phyloP scores from a whole-genome alignment of 2,329 filamentous ascomycete genomes.

The Neofusicoccum cordaticola region DNA sequence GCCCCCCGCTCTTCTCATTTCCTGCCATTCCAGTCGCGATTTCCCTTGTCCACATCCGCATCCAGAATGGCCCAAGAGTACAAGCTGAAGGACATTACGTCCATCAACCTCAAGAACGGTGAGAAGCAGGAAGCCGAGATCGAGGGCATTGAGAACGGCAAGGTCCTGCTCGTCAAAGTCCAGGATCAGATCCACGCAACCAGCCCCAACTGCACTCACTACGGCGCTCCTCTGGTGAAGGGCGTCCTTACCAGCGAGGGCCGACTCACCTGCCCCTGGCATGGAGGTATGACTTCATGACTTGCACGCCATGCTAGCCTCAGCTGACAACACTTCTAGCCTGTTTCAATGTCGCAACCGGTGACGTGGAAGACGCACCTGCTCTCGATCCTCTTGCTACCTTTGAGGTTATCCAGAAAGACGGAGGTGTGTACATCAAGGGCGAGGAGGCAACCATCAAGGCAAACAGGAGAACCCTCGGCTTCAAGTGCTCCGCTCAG shows the following conservation, averaged over 20 bases:
- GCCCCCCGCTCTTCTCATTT: background rate
- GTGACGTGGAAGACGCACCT: conserved; percentile 93
- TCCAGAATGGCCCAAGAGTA: conserved; percentile 37
- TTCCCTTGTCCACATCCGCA: conserved; percentile 1
- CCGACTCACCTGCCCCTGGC: conserved; percentile 90
- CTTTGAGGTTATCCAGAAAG: conserved; percentile 77
- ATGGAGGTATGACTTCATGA: conserved; percentile 65
- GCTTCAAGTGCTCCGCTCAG: conserved; percentile 65
- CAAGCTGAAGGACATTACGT: conserved; percentile 71
- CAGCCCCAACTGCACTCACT: conserved; percentile 83
- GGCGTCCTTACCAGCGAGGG: conserved; percentile 81
- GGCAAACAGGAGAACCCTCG: conserved; percentile 68
- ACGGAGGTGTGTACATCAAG: conserved; percentile 80
- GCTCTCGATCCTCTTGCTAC: conserved; percentile 81
- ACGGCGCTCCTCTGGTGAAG: conserved; percentile 83
- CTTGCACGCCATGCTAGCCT: background rate
- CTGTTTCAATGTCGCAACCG: conserved; percentile 85
- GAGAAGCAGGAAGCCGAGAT: conserved; percentile 89
- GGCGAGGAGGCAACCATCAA: conserved; percentile 79
- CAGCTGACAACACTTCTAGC: conserved; percentile 44
- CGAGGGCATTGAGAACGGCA: conserved; percentile 81
- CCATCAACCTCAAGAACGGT: conserved; percentile 71
- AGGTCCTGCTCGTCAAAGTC: conserved; percentile 80
- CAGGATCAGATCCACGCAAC: conserved; percentile 74
- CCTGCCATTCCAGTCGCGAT: background rate